These are phyloP conservation scores for Begonia peltatifolia DNA, from an alignment of 306 rosid species.

Conservation along the genomic window DNA sequence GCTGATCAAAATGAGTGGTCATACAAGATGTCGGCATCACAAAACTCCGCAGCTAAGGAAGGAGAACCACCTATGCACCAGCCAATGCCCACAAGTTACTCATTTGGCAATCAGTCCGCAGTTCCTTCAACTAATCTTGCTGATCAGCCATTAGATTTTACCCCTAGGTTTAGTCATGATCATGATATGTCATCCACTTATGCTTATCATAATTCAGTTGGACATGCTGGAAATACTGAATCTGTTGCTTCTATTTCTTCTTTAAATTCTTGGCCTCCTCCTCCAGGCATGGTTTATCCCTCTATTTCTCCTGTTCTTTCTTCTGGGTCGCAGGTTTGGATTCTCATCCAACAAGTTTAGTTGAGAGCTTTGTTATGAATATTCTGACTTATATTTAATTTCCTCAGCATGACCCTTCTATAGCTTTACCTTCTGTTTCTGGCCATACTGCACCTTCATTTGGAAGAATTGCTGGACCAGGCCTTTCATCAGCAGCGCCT, in stretches of 20 bases:
- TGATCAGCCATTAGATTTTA: slow-evolving; percentile 91
- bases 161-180: slow-evolving; percentile 57
- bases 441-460: slow-evolving; percentile 53
- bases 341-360: slow-evolving; percentile 14
- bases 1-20: slow-evolving; percentile 43
- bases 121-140: slow-evolving; percentile 46
- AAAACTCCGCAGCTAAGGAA: slow-evolving; percentile 43
- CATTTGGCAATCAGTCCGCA: slow-evolving; percentile 31
- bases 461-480: slow-evolving; percentile 77
- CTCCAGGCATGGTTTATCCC: slow-evolving; percentile 54
- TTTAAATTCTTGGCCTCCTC: slow-evolving; percentile 53
- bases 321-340: slow-evolving; percentile 72
- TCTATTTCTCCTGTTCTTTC: slow-evolving; percentile 41
- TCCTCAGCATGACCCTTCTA: slow-evolving; percentile 63
- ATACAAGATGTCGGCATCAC: slow-evolving; percentile 25
- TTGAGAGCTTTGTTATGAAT: slow-evolving; percentile 11
- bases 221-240: slow-evolving; percentile 28
- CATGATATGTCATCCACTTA: slow-evolving; percentile 42
- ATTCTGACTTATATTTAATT: slow-evolving; percentile 24
- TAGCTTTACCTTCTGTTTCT: slow-evolving; percentile 38
- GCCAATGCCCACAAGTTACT: slow-evolving; percentile 26
- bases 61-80: slow-evolving; percentile 43
- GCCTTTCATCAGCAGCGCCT: slow-evolving; percentile 50
- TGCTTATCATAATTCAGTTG: slow-evolving; percentile 46
- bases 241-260: slow-evolving; percentile 27